Conservation (phyloP, 208 protist genomes). For the Trypanosoma platydactyli region DNA sequence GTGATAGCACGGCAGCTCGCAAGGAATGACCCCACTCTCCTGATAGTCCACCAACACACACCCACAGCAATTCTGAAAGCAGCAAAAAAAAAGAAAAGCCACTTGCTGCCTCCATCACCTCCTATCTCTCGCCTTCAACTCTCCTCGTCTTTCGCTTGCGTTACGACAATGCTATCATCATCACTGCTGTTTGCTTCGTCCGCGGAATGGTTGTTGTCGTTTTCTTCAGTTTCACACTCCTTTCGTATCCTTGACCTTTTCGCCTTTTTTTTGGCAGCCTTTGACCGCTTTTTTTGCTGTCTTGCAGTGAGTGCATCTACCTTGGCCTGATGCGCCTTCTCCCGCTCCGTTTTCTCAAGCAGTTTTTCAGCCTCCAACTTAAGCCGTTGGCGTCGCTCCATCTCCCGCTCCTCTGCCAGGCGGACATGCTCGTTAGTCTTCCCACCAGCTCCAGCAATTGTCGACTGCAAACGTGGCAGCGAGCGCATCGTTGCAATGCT, state of each 20-base stretch:
- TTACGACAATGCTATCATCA: constrained; percentile 22
- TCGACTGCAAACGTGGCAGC: constrained; percentile 73
- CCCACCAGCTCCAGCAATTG: constrained; percentile 78
- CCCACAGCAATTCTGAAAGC: too few relatives aligned
- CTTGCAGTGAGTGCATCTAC: constrained; percentile 35
- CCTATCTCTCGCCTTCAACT: background rate
- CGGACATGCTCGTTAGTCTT: constrained; percentile 75
- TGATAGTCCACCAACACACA: too few relatives aligned
- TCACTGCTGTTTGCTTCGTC: constrained; percentile 36
- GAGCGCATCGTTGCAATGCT: constrained; percentile 69
- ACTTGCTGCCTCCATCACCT: background rate
- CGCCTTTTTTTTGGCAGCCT: constrained; percentile 34
- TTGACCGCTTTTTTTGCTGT: constrained; percentile 54
- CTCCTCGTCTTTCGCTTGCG: constrained; percentile 29
- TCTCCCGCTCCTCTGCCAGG: constrained; percentile 65
- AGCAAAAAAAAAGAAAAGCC: too few relatives aligned
- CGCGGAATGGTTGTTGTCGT: constrained; percentile 20
- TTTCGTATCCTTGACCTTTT: constrained; percentile 23
- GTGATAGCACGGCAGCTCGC: too few relatives aligned
- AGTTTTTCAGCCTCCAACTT: constrained; percentile 36
- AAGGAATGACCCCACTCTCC: too few relatives aligned
- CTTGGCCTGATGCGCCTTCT: constrained; percentile 49
- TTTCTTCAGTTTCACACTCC: constrained; percentile 28
- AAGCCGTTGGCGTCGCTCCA: constrained; percentile 49
- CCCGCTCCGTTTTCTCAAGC: constrained; percentile 31